Base-by-base conservation (phyloP, 345 rosid species). In the Mallotus nudiflorus region DNA sequence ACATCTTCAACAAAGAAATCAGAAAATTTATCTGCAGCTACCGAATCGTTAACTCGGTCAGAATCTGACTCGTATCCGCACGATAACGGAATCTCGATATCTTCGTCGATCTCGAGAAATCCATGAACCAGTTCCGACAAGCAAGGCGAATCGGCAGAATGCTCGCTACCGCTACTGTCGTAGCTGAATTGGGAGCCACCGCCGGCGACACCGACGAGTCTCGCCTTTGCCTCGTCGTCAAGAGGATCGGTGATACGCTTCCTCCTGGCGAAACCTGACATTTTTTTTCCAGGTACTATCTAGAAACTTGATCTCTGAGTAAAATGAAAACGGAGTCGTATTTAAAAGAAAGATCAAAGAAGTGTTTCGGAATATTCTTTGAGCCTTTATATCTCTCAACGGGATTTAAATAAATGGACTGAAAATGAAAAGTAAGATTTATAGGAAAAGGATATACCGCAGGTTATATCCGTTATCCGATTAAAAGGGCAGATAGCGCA, bases 131-230 rank as follows among this genome's bases (percentile, higher is more conserved):
- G 96, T 39, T 86, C 86, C 10, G 97, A 90, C 22, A 94, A 86
- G 77, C 90, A 89, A 19, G 92, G 90, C 0, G 85, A 87, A 52
- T 77, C 82, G 20, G 73, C 85, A 39, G 93, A 89, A 40, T 89
- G 91, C 7, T 94, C 95, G 73, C 97, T 90, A 18, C 95, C 96
- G 75, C 96, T 88, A 79, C 93, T 94, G 54, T 37, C 77, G 49
- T 81, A 77, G 72, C 83, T 71, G 70, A 79, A 73, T 19, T 44
- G 79, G 22, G 35, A n/a, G 16, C 71, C 65, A 24, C 85, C 82
- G 66, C 85, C 69, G 22, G 35, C 24, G 16, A 68, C 65, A 24
- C 85, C 82, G 66, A 85, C 69, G 74, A 94, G 85, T 66, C 86
- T 88, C 55, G 93, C 93, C 73, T 66, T 87, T 49, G 84, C 96